Conservation (phyloP, 2,329 filamentous ascomycete species). For the Claviceps sp. region DNA sequence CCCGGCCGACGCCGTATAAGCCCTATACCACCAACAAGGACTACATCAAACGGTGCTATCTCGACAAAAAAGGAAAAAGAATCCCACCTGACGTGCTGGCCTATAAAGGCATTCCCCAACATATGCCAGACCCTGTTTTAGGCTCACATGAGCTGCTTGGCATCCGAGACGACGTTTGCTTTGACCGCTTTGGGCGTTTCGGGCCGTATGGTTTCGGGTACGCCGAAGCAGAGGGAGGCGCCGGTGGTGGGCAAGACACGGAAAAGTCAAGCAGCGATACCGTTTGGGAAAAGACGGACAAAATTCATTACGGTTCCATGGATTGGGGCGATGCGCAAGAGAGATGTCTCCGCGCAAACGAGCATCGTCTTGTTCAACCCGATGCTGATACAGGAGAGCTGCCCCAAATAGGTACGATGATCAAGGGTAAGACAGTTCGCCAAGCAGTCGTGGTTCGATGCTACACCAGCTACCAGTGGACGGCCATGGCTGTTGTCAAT, state of each 20-base stretch:
- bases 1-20: conserved; percentile 41
- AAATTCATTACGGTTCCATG: conserved; percentile 41
- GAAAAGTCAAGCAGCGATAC: conserved; percentile 54
- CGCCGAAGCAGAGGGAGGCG: conserved; percentile 55
- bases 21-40: conserved; percentile 50
- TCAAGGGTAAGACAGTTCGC: conserved; percentile 33
- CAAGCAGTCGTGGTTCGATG: conserved; percentile 70
- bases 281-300: conserved; percentile 40
- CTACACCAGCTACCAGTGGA: conserved; percentile 69
- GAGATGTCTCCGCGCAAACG: conserved; percentile 45
- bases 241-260: conserved; percentile 56
- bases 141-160: conserved; percentile 67
- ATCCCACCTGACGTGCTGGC: conserved; percentile 51
- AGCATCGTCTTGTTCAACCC: conserved; percentile 39
- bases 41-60: conserved; percentile 46
- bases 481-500: conserved; percentile 63
- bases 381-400: conserved; percentile 26
- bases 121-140: conserved; percentile 64
- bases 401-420: conserved; percentile 8
- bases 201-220: conserved; percentile 85
- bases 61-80: conserved; percentile 45
- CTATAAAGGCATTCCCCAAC: conserved; percentile 57
- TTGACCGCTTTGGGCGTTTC: conserved; percentile 73
- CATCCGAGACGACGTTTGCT: conserved; percentile 66
- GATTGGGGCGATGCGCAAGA: conserved; percentile 44